Conservation (phyloP, 202 grass and related monocot genomes). For the Zizania palustris region DNA sequence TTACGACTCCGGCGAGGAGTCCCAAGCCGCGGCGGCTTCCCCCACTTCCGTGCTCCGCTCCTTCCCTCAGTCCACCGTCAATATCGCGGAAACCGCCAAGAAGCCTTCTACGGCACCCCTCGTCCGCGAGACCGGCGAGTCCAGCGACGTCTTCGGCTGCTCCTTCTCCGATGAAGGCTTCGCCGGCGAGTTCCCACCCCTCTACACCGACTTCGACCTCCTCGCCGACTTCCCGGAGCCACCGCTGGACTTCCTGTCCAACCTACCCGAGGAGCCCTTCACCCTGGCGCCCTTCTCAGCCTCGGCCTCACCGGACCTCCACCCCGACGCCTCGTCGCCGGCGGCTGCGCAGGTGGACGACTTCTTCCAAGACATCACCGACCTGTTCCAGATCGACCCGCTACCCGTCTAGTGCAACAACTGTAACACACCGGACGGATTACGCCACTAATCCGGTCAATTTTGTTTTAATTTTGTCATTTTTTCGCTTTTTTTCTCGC, state of each 20-base stretch:
- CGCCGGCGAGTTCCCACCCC: conserved; percentile 43
- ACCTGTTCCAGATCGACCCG: conserved; percentile 73
- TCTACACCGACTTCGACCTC: conserved; percentile 63
- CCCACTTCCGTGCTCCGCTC: conserved; percentile 84
- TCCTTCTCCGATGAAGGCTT: conserved; percentile 47
- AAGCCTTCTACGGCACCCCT: not conserved
- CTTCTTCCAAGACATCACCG: conserved; percentile 81
- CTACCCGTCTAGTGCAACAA: conserved; percentile 52
- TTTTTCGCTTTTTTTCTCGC: not conserved
- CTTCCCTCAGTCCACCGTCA: conserved; percentile 32
- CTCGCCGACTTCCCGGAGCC: conserved; percentile 43
- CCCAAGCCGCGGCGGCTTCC: conserved; percentile 56
- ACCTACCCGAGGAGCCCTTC: conserved; percentile 37
- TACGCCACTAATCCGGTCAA: conserved; percentile 33
- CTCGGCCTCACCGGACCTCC: not conserved
- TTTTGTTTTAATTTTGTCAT: conserved; percentile 42
- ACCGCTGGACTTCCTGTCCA: conserved; percentile 52
- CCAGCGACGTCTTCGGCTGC: conserved; percentile 34
- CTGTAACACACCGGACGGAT: conserved; percentile 29
- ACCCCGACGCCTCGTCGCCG: conserved; percentile 28
- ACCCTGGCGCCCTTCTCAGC: not conserved
- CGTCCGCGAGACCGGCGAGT: conserved; percentile 19
- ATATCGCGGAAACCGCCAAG: not conserved
- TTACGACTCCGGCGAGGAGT: conserved; percentile 81
- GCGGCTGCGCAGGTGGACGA: conserved; percentile 59